Conservation (phyloP, 2,329 filamentous ascomycete genomes). For the Calonectria crousiana region DNA sequence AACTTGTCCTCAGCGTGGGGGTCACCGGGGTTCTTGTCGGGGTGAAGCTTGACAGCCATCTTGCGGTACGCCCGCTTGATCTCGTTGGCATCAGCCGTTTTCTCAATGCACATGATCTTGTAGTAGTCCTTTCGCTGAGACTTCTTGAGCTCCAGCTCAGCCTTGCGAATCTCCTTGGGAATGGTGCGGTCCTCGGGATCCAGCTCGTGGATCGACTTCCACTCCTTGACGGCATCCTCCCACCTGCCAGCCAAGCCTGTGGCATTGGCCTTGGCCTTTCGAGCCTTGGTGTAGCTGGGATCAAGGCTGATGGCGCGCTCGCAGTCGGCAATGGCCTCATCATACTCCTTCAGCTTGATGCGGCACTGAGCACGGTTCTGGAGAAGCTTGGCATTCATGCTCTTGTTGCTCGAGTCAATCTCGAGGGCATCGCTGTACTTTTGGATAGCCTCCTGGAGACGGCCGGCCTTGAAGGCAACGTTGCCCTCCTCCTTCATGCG, state of each 20-base stretch:
- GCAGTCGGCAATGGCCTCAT: slow-evolving; percentile 86
- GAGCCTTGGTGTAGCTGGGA: slow-evolving; percentile 87
- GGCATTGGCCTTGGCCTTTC: slow-evolving; percentile 94
- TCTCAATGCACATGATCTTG: slow-evolving; percentile 91
- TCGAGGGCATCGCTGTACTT: slow-evolving; percentile 87
- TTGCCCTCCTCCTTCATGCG: slow-evolving; percentile 96
- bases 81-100: slow-evolving; percentile 84
- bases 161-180: slow-evolving; percentile 86
- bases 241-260: slow-evolving; percentile 87
- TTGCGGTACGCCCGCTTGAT: slow-evolving; percentile 99
- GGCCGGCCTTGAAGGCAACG: slow-evolving; percentile 85
- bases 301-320: slow-evolving; percentile 87
- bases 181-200: slow-evolving; percentile 87
- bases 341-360: slow-evolving; percentile 86
- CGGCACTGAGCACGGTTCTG: slow-evolving; percentile 93
- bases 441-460: slow-evolving; percentile 83
- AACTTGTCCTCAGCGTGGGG: slow-evolving; percentile 88
- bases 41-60: slow-evolving; percentile 92
- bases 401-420: slow-evolving; percentile 89
- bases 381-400: slow-evolving; percentile 93
- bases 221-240: slow-evolving; percentile 91
- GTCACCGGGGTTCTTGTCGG: slow-evolving; percentile 96
- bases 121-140: slow-evolving; percentile 98
- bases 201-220: slow-evolving; percentile 86
- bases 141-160: slow-evolving; percentile 98